phyloP scores from a whole-genome alignment of 352 stramenopile species.

The Pythium chondricola region DNA sequence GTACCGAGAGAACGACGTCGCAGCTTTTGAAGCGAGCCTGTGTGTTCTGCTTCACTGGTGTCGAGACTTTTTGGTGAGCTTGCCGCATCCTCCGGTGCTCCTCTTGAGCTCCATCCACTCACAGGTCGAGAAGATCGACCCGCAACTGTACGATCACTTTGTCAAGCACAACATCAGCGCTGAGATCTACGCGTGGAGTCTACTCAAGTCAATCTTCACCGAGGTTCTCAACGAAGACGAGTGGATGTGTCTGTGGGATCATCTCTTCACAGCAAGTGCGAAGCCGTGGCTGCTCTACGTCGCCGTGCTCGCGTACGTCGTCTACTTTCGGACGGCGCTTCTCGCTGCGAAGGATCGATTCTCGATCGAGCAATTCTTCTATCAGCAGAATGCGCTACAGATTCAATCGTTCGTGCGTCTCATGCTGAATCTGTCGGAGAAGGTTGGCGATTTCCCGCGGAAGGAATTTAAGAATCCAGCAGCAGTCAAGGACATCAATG shows the following conservation, averaged over 20 bases:
- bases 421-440: slow-evolving; percentile 44
- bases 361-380: slow-evolving; percentile 81
- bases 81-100: slow-evolving; percentile 77
- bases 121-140: slow-evolving; percentile 61
- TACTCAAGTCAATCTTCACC: slow-evolving; percentile 84
- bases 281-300: slow-evolving; percentile 57
- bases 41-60: slow-evolving; percentile 86
- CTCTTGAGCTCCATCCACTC: slow-evolving; percentile 64
- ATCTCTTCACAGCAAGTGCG: slow-evolving; percentile 71
- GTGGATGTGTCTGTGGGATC: slow-evolving; percentile 87
- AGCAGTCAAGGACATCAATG: too few relatives aligned
- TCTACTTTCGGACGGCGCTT: slow-evolving; percentile 61
- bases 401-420: slow-evolving; percentile 67
- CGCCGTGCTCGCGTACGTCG: slow-evolving; percentile 65
- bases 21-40: slow-evolving; percentile 85
- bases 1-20: slow-evolving; percentile 82
- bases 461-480: neutral
- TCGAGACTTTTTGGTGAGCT: slow-evolving; percentile 66
- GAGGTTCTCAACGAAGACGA: slow-evolving; percentile 85
- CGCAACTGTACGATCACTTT: slow-evolving; percentile 76
- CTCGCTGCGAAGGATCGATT: slow-evolving; percentile 42
- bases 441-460: slow-evolving; percentile 17
- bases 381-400: slow-evolving; percentile 78
- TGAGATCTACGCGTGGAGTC: slow-evolving; percentile 76
- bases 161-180: slow-evolving; percentile 47